phyloP scores from a whole-genome alignment of 2,329 filamentous ascomycete genomes.

The Bertia moriformis region DNA sequence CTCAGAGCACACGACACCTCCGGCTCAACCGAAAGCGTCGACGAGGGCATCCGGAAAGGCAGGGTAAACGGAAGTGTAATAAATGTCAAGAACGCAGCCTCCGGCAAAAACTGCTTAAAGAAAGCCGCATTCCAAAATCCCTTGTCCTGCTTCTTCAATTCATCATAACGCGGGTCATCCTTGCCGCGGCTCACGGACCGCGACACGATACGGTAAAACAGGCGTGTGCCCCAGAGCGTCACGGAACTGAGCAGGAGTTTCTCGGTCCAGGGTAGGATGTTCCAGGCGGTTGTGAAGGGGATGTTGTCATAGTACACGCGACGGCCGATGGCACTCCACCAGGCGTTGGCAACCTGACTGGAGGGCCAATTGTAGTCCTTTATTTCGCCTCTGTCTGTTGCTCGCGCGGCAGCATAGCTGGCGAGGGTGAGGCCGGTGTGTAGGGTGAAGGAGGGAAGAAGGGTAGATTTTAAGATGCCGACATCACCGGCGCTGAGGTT shows the following conservation, averaged over 20 bases:
- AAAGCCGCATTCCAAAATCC: slow-evolving; percentile 42
- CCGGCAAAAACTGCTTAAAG: slow-evolving; percentile 37
- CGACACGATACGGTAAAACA: slow-evolving; percentile 36
- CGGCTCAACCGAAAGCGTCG: slow-evolving; percentile 17
- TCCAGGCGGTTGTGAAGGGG: slow-evolving; percentile 27
- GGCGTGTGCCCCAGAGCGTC: slow-evolving; percentile 38
- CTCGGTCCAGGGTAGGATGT: slow-evolving; percentile 33
- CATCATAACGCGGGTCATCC: slow-evolving; percentile 40
- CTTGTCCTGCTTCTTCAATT: slow-evolving; percentile 27
- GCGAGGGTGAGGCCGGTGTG: slow-evolving; percentile 34
- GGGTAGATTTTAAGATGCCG: slow-evolving; percentile 34
- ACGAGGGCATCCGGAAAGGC: slow-evolving; percentile 30
- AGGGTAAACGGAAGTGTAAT: slow-evolving; percentile 41
- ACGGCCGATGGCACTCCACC: slow-evolving; percentile 43
- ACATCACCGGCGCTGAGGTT: slow-evolving; percentile 15
- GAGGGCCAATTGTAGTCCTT: slow-evolving; percentile 46
- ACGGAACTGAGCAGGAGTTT: slow-evolving; percentile 38
- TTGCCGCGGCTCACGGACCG: slow-evolving; percentile 31
- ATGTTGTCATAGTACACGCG: slow-evolving; percentile 28
- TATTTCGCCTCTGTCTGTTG: slow-evolving; percentile 37
- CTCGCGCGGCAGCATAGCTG: slow-evolving; percentile 32
- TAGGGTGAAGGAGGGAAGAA: slow-evolving; percentile 36
- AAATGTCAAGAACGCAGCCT: slow-evolving; percentile 38
- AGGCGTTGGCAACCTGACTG: slow-evolving; percentile 38
- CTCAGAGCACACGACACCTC: slow-evolving; percentile 6